These are phyloP conservation scores for Aspergillus novoparasiticus DNA, from an alignment of 2,329 filamentous ascomycete species.

Conservation along the genomic window DNA sequence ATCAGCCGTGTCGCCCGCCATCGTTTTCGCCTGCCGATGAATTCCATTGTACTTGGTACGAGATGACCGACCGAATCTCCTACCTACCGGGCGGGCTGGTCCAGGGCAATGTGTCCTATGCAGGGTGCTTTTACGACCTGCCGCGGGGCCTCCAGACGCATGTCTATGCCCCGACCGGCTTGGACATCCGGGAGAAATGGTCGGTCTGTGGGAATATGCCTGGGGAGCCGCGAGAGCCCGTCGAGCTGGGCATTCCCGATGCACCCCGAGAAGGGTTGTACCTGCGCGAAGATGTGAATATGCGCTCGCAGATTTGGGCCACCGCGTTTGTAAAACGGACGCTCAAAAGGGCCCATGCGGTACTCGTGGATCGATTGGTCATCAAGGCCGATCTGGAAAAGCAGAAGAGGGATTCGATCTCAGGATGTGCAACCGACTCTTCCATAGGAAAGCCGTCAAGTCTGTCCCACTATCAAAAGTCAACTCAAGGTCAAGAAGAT, in stretches of 20 bases:
- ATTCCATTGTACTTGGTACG: conserved; percentile 74
- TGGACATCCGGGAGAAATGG: conserved; percentile 80
- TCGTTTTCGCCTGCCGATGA: conserved; percentile 70
- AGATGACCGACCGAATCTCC: conserved; percentile 73
- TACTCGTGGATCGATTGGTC: conserved; percentile 67
- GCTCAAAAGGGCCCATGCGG: conserved; percentile 72
- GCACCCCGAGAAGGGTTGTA: conserved; percentile 72
- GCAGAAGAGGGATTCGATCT: neutral
- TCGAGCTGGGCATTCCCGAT: conserved; percentile 65
- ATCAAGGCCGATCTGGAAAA: conserved; percentile 48
- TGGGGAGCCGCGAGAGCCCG: conserved; percentile 66
- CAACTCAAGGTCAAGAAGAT: neutral
- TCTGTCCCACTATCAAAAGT: neutral
- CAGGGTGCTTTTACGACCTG: conserved; percentile 77
- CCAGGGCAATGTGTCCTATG: conserved; percentile 72
- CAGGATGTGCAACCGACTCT: neutral
- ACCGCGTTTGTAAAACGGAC: conserved; percentile 79
- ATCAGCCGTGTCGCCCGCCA: conserved; percentile 69
- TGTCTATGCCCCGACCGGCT: conserved; percentile 77
- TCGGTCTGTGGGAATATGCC: conserved; percentile 70
- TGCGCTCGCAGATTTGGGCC: conserved; percentile 78
- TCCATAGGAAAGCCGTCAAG: neutral
- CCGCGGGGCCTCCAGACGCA: conserved; percentile 76
- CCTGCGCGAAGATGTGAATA: conserved; percentile 81
- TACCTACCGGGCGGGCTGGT: conserved; percentile 70